Evolutionary conservation across 192 early-diverging fungal genomes (phyloP).

Genomic region (Coemansia pectinata): DNA sequence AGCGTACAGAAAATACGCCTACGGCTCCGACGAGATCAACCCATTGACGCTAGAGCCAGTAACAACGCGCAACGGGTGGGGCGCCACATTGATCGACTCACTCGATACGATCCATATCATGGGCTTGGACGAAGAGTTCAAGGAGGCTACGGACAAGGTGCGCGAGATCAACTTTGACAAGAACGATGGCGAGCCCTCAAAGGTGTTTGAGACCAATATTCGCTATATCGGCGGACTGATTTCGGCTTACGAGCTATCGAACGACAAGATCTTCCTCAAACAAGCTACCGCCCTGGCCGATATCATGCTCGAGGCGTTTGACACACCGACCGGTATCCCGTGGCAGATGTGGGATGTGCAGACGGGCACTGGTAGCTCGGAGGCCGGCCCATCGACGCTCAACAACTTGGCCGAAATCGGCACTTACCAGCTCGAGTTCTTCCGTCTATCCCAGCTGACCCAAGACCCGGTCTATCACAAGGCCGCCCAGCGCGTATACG

Average conservation of each 20-base stretch:
- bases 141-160: constrained; percentile 74
- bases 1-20: constrained; percentile 76
- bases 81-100: constrained; percentile 90
- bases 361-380: constrained; percentile 51
- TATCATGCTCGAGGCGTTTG: constrained; percentile 72
- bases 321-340: constrained; percentile 51
- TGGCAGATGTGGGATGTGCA: constrained; percentile 81
- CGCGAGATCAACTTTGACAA: constrained; percentile 66
- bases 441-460: constrained; percentile 80
- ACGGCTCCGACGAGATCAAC: constrained; percentile 75
- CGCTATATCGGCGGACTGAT: constrained; percentile 84
- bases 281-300: constrained; percentile 83
- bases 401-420: constrained; percentile 56
- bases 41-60: constrained; percentile 52
- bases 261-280: constrained; percentile 62
- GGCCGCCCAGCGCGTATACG: constrained; percentile 63
- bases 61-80: constrained; percentile 64
- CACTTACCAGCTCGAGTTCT: constrained; percentile 75
- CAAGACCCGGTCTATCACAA: constrained; percentile 82
- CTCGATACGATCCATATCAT: constrained; percentile 87
- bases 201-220: constrained; percentile 88
- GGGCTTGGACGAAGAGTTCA: constrained; percentile 78
- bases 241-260: constrained; percentile 75
- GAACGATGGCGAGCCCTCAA: constrained; percentile 68
- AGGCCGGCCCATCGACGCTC: constrained; percentile 37